A percentile compares a stretch with the other conserved stretches of the same genome.
Evolutionary conservation across 2,329 filamentous ascomycete genomes (phyloP).

Genomic region (Colletotrichum limetticola): DNA sequence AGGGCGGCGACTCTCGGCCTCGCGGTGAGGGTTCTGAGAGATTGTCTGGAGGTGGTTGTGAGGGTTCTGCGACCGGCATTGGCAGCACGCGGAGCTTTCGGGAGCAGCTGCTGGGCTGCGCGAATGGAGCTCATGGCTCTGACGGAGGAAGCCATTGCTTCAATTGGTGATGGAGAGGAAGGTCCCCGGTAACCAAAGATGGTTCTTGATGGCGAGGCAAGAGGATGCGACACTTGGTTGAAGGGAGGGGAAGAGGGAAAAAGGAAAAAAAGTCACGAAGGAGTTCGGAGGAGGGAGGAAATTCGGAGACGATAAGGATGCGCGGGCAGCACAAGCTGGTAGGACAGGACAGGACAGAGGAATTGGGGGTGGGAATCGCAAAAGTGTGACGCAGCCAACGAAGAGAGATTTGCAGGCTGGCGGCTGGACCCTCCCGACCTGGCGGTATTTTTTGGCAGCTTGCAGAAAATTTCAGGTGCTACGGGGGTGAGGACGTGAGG

Average conservation of each 20-base stretch:
- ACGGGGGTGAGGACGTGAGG: conserved; percentile 35
- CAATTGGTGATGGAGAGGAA: conserved; percentile 35
- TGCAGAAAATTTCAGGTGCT: conserved; percentile 35
- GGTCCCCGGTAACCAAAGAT: conserved; percentile 20
- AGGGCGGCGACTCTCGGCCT: conserved; percentile 22
- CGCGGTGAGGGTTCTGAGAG: conserved; percentile 22
- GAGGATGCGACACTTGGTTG: conserved; percentile 17
- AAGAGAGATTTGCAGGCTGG: conserved; percentile 30
- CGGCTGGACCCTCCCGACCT: conserved; percentile 29
- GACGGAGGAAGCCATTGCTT: conserved; percentile 58
- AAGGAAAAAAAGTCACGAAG: neutral
- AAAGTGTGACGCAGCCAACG: conserved; percentile 25
- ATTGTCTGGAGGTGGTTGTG: conserved; percentile 44
- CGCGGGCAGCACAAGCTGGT: conserved; percentile 15
- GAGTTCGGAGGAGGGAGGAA: conserved; percentile 17
- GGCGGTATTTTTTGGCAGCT: conserved; percentile 28
- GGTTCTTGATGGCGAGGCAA: conserved; percentile 16
- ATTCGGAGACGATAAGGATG: conserved; percentile 35
- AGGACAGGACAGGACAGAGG: neutral
- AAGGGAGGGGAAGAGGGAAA: conserved; percentile 19
- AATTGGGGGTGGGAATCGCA: conserved; percentile 4
- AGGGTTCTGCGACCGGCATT: conserved; percentile 44
- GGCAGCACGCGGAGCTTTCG: conserved; percentile 40
- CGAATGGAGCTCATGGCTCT: conserved; percentile 52
- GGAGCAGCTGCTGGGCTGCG: conserved; percentile 38